Evolutionary conservation across 1,139 yeast species (phyloP), one percentile per base, ranked within the genome.

Genomic region (Kurtzmaniella quercitrusa): DNA sequence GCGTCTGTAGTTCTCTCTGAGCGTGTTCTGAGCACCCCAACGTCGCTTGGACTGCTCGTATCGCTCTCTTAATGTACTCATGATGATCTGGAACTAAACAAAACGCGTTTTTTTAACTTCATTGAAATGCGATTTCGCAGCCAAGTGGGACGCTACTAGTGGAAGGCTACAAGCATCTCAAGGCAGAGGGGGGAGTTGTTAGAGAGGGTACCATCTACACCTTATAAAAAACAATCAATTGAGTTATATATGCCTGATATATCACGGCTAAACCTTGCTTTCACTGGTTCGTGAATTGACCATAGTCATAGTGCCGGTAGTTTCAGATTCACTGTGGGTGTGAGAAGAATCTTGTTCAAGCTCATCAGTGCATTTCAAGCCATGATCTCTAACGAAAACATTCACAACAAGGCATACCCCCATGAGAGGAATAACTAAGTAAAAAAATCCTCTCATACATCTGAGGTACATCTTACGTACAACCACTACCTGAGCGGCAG

Each of bases 401-500:
- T 69, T 60, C 17, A 64, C 53, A 1, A 68, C 21, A 23, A 71
- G 58, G 48, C 77, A 69, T 10, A 68, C 40, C 1, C 63, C 76
- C 51, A 72, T 61, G 42, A 73, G 59, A 8, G 79, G 77, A 38
- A 73, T 58, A 37, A 65, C 55, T 47, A 72, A 59, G 43, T 65
- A 66, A 48, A 66, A 74, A 44, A 71, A 70, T 37, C 65, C 63
- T 38, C 60, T 63, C 38, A 74, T 55, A 1, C 75, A 63, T n/a
- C 50, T 47, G 48, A 64, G 62, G 44, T 71, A 68, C 52, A 70
- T 60, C 8, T 48, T 41, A 31, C 57, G 52, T 16, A 73, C 62
- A 19, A 47, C 49, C 1, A 16, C 18, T 29, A 57, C 49, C 50
- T 72, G 71, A 0, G 43, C 39, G 0, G 44, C 17, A 16, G 52